Conservation (phyloP, 805 yeast genomes). For the Cyberlindnera subsufficiens region DNA sequence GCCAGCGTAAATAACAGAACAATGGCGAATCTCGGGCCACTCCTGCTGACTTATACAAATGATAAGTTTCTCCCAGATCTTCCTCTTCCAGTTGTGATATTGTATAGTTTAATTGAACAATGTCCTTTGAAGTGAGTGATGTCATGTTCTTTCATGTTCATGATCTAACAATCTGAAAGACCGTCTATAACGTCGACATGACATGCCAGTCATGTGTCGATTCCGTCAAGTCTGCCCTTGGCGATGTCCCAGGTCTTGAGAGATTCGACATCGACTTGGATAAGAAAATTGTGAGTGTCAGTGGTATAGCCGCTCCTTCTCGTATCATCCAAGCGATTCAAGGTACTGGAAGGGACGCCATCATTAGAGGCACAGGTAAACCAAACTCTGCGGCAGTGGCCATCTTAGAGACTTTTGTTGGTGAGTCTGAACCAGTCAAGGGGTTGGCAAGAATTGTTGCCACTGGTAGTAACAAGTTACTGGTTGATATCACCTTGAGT, state of each 20-base stretch:
- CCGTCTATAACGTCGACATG: slow-evolving; percentile 83
- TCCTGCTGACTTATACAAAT: too few species aligned
- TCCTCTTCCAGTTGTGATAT: too few species aligned
- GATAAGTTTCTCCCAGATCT: too few species aligned
- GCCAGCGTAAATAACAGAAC: too few species aligned
- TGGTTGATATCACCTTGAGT: slow-evolving; percentile 74
- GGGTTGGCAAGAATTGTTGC: slow-evolving; percentile 85
- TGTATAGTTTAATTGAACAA: background rate
- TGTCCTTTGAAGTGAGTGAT: slow-evolving; percentile 18
- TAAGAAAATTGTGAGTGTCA: slow-evolving; percentile 58
- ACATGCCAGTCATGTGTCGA: slow-evolving; percentile 52
- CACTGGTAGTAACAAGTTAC: slow-evolving; percentile 43
- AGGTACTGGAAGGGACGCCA: slow-evolving; percentile 78
- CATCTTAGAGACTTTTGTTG: slow-evolving; percentile 69
- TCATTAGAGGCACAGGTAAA: slow-evolving; percentile 84
- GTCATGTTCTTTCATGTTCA: background rate
- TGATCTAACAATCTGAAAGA: slow-evolving; percentile 7
- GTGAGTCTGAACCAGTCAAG: slow-evolving; percentile 52
- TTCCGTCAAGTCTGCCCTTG: slow-evolving; percentile 36
- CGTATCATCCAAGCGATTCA: slow-evolving; percentile 62
- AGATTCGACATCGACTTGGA: slow-evolving; percentile 50
- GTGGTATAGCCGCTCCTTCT: slow-evolving; percentile 74
- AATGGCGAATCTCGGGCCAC: too few species aligned
- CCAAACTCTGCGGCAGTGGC: slow-evolving; percentile 90
- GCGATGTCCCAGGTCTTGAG: slow-evolving; percentile 43